Base-by-base conservation (phyloP, 768 basidiomycete species). In the Auriscalpium orientale region DNA sequence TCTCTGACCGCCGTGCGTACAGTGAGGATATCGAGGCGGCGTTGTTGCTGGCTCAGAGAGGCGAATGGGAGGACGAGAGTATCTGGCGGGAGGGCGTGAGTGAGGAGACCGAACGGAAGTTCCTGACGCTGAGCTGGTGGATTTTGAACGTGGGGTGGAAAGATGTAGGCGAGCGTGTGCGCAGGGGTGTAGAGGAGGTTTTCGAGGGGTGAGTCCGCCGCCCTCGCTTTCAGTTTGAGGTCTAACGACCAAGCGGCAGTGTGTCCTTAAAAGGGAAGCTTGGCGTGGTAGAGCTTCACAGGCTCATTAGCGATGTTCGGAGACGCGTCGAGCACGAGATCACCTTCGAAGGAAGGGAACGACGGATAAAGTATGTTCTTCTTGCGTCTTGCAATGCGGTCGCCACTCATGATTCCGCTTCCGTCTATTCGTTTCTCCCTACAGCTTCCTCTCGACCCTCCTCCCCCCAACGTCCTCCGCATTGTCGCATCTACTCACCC, bases 101-200 rank as follows among this genome's bases (percentile, higher is more conserved):
- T 36, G 85, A 87, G 37, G 87, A 87, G 53, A 81, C 83, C 6
- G 92, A 95, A 68, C 75, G 81, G 57, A 82, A 84, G 65, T 98
- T 84, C 66, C 72, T 97, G 50, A 91, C 89, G 0, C 79, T 95
- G 62, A 89, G 85, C 40, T 98, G 93, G 92, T 95, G 93, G 92
- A 74, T 95, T 10, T 64, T 95, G 54, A 85, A 97, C 65, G 87
- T 92, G 4, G 93, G 95, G 0, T 95, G 94, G 93, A 89, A 86
- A 62, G 85, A 87, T 56, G 78, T 98, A 0, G 83, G 81, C 0
- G 82, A 83, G 60, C 74, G 89, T 40, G 88, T 94, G 0, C 72
- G 84, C 61, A 71, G 78, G 36, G 87, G 81, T 0, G 91, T 94
- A 0, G 85, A 91, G 63, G 85, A 86, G 56, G 90, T 89, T 0